Base-by-base conservation (phyloP, 192 early-diverging fungal genomes). In the Rhizoclosmatium globosum region DNA sequence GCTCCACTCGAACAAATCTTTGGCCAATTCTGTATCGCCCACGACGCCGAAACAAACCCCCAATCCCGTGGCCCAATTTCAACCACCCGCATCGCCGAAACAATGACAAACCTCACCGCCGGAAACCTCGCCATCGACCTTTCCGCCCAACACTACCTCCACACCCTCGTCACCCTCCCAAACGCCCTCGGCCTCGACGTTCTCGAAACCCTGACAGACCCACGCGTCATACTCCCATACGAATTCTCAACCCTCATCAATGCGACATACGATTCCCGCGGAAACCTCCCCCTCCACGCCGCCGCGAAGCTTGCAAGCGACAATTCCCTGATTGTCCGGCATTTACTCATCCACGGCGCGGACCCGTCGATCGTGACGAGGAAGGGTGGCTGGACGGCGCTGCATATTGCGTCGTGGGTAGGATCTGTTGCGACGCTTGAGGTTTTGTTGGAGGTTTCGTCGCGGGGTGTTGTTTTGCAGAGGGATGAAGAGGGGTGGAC, bases 401-500 rank as follows among this genome's bases (percentile, higher is more conserved):
- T 76, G 43, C 79, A 80, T 75, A 50, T 80, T 23, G 71, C 72
- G n/a, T 61, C 72, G 38, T 80, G 79, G 79, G 17, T 11, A 44
- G 79, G 79, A 4, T 45, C 64, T 13, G 7, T 43, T 17, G 53
- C 11, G 11, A 57, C 72, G 3, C 64, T 80, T 7, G 4, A n/a
- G 23, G 21, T 47, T 4, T 38, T 80, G 71, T 44, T 80, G 38
- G 43, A 64, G 11, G 48, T 21, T 50, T 57, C 3, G 15, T 21
- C 15, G 7, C 23, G 17, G 53, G 53, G 0, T 9, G 71, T 74
- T 46, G 4, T 56, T n/a, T 57, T 19, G 48, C 38, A 64, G 56
- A 58, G 9, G 56, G 79, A 80, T 75, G 71, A 64, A 9, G 71
- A 80, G 45, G 72, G 72, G 23, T 80, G 79, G 79, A 80, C 79